Conservation (phyloP, 805 yeast genomes). For the Starmerella sp. region DNA sequence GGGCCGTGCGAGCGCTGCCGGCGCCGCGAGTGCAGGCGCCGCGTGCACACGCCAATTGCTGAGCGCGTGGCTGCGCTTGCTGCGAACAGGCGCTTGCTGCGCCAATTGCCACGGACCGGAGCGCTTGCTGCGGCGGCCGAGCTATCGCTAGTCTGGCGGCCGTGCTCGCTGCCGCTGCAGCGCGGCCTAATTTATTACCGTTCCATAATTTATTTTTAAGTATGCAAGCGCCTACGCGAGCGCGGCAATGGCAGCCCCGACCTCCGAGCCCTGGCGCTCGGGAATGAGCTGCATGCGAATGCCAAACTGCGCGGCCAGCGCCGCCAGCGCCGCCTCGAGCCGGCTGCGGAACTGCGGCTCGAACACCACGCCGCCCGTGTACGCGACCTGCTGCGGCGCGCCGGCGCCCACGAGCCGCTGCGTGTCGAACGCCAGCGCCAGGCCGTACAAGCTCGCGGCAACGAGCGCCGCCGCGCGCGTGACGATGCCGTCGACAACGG, state of each 20-base stretch:
- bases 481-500: conserved; percentile 12
- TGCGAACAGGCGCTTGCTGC: too few relatives aligned
- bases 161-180: too few relatives aligned
- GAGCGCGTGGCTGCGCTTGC: neutral
- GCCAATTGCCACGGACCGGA: too few relatives aligned
- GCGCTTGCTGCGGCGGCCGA: too few relatives aligned
- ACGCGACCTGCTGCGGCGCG: conserved; percentile 12
- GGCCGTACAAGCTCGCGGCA: conserved; percentile 16
- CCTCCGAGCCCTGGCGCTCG: conserved; percentile 20
- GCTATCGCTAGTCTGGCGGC: too few relatives aligned
- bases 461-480: conserved; percentile 18
- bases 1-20: neutral
- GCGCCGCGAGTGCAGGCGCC: neutral
- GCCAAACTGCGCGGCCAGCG: conserved; percentile 1
- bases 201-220: neutral
- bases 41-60: too few relatives aligned
- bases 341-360: conserved; percentile 16
- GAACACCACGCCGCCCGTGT: conserved; percentile 22
- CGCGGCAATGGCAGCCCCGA: conserved; percentile 20
- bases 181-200: neutral
- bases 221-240: neutral
- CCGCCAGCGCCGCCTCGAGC: conserved; percentile 3
- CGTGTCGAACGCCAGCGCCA: neutral
- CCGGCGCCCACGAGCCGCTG: neutral
- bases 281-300: conserved; percentile 13